Evolutionary conservation across 2,329 filamentous ascomycete species (phyloP), one percentile per base, ranked within the genome.

Genomic region (Scedosporium boydii): DNA sequence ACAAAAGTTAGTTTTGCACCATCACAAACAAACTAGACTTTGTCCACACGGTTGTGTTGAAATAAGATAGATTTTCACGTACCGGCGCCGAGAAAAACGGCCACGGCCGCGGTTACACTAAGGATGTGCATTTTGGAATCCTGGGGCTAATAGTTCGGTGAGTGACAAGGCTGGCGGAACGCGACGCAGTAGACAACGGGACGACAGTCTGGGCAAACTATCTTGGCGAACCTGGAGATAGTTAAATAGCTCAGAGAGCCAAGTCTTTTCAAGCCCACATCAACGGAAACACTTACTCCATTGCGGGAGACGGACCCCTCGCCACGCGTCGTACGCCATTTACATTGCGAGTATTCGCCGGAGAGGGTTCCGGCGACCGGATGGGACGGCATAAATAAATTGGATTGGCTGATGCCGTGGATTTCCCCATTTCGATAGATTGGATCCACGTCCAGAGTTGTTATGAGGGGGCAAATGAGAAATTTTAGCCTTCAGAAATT

Each of bases 41-140:
- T 12, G 34, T 12, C 3, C 9, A 12, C 34, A 38, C 4, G 29
- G 7, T 38, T 38, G 12, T 14, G 29, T 21, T 18, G 57, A 58
- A 34, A 34, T 4, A 34, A 18, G 56, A 12, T 4, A 9, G 10
- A 2, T 6, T 21, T 9, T 42, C 16, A 59, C 58, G 18, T 59
- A 59, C 58, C 41, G n/a, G 58, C 41, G 58, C 58, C 58, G 23
- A 59, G 41, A 10, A 59, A 44, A 16, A 41, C 41, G 58, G 58
- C 58, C 27, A 59, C 38, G 14, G 58, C 58, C 58, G 58, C 58
- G 18, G 42, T 46, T 46, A 59, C 29, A 23, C 58, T 21, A 18
- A 59, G 42, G 23, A 46, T 38, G n/a, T 59, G 58, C 58, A 59
- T 59, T 16, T 55, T 27, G 18, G 58, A 44, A 48, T 41, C 23